Evolutionary conservation across 192 early-diverging fungal species (phyloP).

Genomic region (Rhizoclosmatium sp.): DNA sequence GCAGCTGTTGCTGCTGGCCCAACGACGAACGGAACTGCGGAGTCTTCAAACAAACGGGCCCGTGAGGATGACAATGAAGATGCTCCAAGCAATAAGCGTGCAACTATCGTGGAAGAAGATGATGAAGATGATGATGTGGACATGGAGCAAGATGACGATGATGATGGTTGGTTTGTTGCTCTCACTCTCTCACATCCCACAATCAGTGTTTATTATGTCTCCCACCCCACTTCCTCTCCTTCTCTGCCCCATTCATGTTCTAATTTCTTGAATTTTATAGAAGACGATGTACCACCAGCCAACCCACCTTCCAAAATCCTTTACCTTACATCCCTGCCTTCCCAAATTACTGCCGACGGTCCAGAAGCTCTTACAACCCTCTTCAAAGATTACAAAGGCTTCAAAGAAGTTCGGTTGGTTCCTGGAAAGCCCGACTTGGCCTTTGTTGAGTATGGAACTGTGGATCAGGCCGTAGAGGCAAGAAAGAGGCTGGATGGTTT

Average conservation of each 20-base stretch:
- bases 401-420: slow-evolving; percentile 72
- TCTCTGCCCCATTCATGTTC: background rate
- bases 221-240: background rate
- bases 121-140: slow-evolving; percentile 39
- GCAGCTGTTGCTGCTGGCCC: background rate
- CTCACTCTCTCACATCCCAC: too few species aligned
- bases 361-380: slow-evolving; percentile 56
- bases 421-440: slow-evolving; percentile 70
- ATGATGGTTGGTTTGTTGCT: background rate
- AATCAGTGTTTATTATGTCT: background rate
- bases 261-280: background rate
- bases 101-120: slow-evolving; percentile 32
- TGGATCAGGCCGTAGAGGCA: slow-evolving; percentile 61
- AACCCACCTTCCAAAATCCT: slow-evolving; percentile 52
- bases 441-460: slow-evolving; percentile 72
- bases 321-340: slow-evolving; percentile 53
- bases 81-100: slow-evolving; percentile 17
- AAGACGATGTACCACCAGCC: slow-evolving; percentile 15
- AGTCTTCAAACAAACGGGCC: slow-evolving; percentile 4
- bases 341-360: slow-evolving; percentile 45
- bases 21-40: slow-evolving; percentile 24
- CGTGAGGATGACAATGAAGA: slow-evolving; percentile 9
- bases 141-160: slow-evolving; percentile 42
- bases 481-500: slow-evolving; percentile 67
- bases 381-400: slow-evolving; percentile 71